Base-by-base conservation (phyloP, 345 rosid species). In the Salix dunnii region DNA sequence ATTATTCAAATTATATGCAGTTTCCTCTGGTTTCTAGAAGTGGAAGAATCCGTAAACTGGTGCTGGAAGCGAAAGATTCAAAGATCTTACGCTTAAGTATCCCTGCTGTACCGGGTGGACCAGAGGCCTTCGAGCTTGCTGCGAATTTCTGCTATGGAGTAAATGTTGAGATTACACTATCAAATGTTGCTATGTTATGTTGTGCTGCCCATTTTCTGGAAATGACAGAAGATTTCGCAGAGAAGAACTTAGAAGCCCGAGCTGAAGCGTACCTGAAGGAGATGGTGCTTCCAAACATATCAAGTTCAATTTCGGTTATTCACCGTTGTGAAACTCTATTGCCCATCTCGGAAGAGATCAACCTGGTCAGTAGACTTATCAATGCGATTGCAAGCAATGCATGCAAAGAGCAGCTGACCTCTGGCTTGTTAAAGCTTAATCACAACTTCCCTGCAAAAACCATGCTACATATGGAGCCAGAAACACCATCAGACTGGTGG, bases 81-180 rank as follows among this genome's bases (percentile, higher is more conserved):
- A 93, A 92, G 79, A 70, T 84, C 71, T 86, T 89, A 3, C 89
- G 86, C 75, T 73, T 93, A 21, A 91, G 68, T 81, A 89, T 96
- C 43, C 71, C 90, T 8, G 82, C 80, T 46, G 84, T 87, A 36
- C 99, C 97, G 1, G 99, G 98, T 33, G 98, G 97, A 78, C 72
- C 92, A 4, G 99, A 91, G 81, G 97, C 92, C 14, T 96, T 96
- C 48, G 99, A 93, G 84, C 84, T 88, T 3, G 99, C 97, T 73
- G 99, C 99, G n/a, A 96, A 96, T 86, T 93, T 92, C 86, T 96
- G 99, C 70, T 96, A 96, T 30, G 98, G 98, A 51, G 84, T 91
- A 71, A 87, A 84, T 76, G 83, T 89, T 11, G 99, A 96, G 72
- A 86, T 96, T 67, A 85, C 89, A 31, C 78, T 86, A 40, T 88